These are phyloP conservation scores for Metarhizium album DNA, from an alignment of 2,329 filamentous ascomycete genomes.

Conservation along the genomic window DNA sequence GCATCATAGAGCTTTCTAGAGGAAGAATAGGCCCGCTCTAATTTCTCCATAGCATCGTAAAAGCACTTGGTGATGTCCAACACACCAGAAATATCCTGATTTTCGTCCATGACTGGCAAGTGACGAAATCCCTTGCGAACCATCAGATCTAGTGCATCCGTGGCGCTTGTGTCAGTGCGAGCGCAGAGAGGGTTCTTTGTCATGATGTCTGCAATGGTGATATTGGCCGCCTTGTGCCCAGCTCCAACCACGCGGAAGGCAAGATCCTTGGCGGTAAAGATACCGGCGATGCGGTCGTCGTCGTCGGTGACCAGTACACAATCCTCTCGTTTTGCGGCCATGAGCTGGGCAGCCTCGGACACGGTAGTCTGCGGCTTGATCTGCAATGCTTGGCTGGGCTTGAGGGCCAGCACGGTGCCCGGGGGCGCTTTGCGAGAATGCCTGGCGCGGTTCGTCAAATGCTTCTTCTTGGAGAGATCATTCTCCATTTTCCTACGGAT, in stretches of 20 bases:
- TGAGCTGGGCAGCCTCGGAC: conserved; percentile 91
- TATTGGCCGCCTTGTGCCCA: conserved; percentile 76
- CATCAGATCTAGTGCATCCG: conserved; percentile 95
- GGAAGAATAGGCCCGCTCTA: conserved; percentile 93
- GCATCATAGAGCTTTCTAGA: conserved; percentile 98
- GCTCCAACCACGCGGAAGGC: conserved; percentile 92
- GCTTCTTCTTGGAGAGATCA: conserved; percentile 96
- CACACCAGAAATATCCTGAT: conserved; percentile 97
- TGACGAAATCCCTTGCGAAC: conserved; percentile 96
- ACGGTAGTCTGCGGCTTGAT: conserved; percentile 94
- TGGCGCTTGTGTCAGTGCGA: conserved; percentile 93
- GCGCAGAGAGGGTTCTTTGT: conserved; percentile 98
- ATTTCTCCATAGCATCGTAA: conserved; percentile 99
- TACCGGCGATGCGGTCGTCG: conserved; percentile 93
- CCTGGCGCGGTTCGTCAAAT: conserved; percentile 64
- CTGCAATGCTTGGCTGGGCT: conserved; percentile 90
- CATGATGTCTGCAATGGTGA: conserved; percentile 98
- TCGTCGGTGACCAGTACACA: conserved; percentile 97
- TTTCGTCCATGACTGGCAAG: conserved; percentile 98
- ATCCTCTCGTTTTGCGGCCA: conserved; percentile 97
- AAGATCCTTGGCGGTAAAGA: conserved; percentile 97
- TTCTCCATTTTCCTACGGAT: conserved; percentile 95
- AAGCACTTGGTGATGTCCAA: conserved; percentile 99
- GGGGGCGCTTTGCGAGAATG: conserved; percentile 89
- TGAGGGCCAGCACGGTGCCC: conserved; percentile 88